Base-by-base conservation (phyloP, 345 rosid genomes). In the Melaleuca quinquenervia region DNA sequence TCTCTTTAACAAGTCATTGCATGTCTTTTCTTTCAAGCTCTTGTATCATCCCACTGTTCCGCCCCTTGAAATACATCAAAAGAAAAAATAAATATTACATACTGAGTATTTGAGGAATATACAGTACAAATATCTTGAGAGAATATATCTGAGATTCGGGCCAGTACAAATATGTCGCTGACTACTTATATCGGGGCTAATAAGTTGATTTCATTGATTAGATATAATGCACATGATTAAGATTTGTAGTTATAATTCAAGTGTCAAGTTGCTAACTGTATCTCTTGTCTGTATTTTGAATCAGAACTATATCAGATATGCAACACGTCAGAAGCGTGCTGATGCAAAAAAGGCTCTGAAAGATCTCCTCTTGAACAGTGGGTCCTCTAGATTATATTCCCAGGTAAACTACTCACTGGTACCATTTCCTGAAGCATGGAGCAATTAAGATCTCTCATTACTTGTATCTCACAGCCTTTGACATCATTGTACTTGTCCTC, bases 281-380 rank as follows among this genome's bases (percentile, higher is more conserved):
- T 90, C 88, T 82, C 82, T 52, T 48, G 85, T 54, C 41, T 84
- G 84, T 60, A 45, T 48, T 86, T 84, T 85, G 62, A 52, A 32
- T n/a, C 91, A 94, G 97, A 87, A 56, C 84, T 80, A 89, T 41
- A 52, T 87, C 84, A 91, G 91, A 89, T 93, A 87, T 89, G 62
- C 87, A 74, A 86, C 84, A 24, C 92, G 93, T n/a, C 93, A 93
- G 88, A 94, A 90, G 90, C 91, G 92, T 21, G 85, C 94, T 27
- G 94, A 91, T 85, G 44, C 96, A 50, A 92, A 93, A 87, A 91
- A 84, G 86, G 94, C 95, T 84, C 82, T 93, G 75, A 91, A 91
- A 55, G 88, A 88, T 86, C 91, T 93, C 85, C 89, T 93, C 50
- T 89, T 87, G 70, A 84, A 82, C 21, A 86, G 84, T 36, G 90